phyloP scores from a whole-genome alignment of 2,329 filamentous ascomycete genomes.

The Diaporthe humulicola region DNA sequence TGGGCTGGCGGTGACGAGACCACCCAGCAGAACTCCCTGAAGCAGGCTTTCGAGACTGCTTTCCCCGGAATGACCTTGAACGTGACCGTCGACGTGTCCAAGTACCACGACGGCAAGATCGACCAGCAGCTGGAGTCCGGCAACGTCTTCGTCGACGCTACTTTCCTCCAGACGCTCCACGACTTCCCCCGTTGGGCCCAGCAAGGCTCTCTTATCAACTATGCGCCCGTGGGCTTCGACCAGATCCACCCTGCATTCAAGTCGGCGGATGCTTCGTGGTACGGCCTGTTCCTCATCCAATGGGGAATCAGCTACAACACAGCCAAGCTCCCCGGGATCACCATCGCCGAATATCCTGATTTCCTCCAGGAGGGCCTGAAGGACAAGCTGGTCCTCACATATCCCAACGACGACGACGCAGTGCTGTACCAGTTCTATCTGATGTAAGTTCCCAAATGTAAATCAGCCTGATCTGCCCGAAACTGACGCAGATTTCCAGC shows the following conservation, averaged over 20 bases:
- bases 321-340: conserved; percentile 47
- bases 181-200: conserved; percentile 66
- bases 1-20: conserved; percentile 64
- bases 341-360: conserved; percentile 55
- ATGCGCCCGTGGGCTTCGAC: conserved; percentile 61
- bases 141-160: conserved; percentile 58
- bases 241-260: conserved; percentile 57
- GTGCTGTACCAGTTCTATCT: conserved; percentile 64
- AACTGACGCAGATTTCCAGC: conserved; percentile 41
- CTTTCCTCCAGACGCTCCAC: conserved; percentile 63
- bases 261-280: conserved; percentile 58
- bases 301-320: conserved; percentile 55
- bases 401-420: conserved; percentile 71
- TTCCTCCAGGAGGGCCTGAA: conserved; percentile 64
- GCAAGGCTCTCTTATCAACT: conserved; percentile 61
- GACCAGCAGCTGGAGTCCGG: conserved; percentile 59
- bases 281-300: conserved; percentile 54
- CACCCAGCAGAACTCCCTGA: conserved; percentile 54
- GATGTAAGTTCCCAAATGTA: conserved; percentile 52
- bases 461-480: too few relatives aligned
- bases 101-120: conserved; percentile 64
- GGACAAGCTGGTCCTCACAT: conserved; percentile 66
- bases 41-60: conserved; percentile 57
- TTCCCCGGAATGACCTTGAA: conserved; percentile 67
- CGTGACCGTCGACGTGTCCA: conserved; percentile 67